Base-by-base conservation (phyloP, 2,329 filamentous ascomycete species). In the Xylariaceae sp. region DNA sequence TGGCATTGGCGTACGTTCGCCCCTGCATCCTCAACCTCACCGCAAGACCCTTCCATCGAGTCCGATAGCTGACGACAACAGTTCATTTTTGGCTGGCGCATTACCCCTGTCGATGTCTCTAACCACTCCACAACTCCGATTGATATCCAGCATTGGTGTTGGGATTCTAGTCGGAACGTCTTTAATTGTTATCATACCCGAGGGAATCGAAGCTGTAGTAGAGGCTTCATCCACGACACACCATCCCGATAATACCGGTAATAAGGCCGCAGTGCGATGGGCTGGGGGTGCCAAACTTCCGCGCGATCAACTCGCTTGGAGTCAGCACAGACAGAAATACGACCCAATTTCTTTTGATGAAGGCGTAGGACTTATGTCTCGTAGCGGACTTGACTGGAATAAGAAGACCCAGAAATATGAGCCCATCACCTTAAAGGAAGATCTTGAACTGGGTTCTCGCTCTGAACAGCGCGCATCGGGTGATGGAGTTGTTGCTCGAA, bases 181-280 rank as follows among this genome's bases (percentile, higher is more conserved):
- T 1, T 79, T 99, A 57, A 92, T 97, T 57, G 90, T 99, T 31
- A 97, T 99, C 64, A 96, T 99, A 62, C 94, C 94, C 1, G 94
- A 99, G 69, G 94, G 94, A 35, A 86, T 97, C 52, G 91, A 96
- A 66, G 92, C 94, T 3, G 79, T 96, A 49, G 89, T 94, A 59
- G 83, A 77, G 12, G 72, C 78, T 2, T 68, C 71, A 2, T 66
- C 72, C 49, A 58, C 66, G 6, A 55, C 67, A 10, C 61, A 58
- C 49, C 51, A 53, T 30, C 57, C 58, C 11, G 58, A 54, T 42
- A 38, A 48, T 22, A 15, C 49, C 15, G 52, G 52, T 52, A 44
- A 53, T 38, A 27, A 47, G 19, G 47, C 52, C 15, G 31, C 43
- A 18, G 53, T 58, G 11, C 55, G 51, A 31, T 65, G 61, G 59